Evolutionary conservation across 257 asterid species (phyloP).

Genomic region (Fraxinus excelsior): DNA sequence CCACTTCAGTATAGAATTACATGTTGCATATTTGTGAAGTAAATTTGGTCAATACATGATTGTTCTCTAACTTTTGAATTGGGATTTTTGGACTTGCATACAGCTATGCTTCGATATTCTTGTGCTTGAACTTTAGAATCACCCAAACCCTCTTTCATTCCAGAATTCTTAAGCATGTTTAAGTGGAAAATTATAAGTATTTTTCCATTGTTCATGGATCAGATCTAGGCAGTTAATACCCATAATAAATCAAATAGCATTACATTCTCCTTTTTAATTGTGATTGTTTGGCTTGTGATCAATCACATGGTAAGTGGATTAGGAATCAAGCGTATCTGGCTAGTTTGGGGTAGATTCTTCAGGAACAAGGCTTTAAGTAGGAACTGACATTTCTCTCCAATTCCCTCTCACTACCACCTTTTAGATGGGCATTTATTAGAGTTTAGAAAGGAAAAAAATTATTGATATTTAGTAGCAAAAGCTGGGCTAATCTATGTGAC

Average conservation of each 20-base stretch:
- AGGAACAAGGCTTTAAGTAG: not conserved
- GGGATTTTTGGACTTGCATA: not conserved
- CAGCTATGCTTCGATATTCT: not conserved
- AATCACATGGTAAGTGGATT: not conserved
- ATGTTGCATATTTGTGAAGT: not conserved
- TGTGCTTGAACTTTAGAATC: not conserved
- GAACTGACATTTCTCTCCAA: not conserved
- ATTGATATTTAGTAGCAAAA: not conserved
- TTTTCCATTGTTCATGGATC: not conserved
- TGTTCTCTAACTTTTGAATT: not conserved
- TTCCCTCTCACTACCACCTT: not conserved
- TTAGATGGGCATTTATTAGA: not conserved
- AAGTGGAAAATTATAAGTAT: not conserved
- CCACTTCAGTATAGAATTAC: not conserved
- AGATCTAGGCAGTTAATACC: not conserved
- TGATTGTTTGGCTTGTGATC: not conserved
- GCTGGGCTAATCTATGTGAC: not conserved
- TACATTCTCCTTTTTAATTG: not conserved
- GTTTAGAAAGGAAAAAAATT: not conserved
- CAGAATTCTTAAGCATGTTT: not conserved
- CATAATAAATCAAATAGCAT: not conserved
- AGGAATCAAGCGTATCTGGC: not conserved
- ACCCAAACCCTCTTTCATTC: not conserved
- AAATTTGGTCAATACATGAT: not conserved
- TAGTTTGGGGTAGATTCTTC: not conserved